These are phyloP conservation scores for Ceratobasidium sp. DNA, from an alignment of 1,284 basidiomycete genomes.

Conservation along the genomic window DNA sequence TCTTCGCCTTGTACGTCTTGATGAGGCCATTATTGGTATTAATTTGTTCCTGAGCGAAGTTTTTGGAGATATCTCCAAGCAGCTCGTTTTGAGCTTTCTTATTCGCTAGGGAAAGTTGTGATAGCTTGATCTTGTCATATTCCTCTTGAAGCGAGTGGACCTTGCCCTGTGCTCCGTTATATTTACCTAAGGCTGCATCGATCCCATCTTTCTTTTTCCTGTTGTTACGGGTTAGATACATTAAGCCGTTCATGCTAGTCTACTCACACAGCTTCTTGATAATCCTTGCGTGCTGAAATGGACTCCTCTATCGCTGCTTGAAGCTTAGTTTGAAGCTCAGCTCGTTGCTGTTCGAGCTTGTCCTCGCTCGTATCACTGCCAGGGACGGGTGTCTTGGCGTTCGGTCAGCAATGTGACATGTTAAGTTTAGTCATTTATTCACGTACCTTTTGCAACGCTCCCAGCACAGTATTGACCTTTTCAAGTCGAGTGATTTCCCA, in stretches of 20 bases:
- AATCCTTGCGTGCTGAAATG: neutral
- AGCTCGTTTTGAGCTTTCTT: neutral
- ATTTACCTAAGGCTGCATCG: neutral
- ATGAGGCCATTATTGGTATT: neutral
- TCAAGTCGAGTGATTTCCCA: constrained; percentile 12
- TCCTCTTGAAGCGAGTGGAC: neutral
- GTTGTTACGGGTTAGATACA: neutral
- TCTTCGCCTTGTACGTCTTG: neutral
- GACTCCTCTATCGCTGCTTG: neutral
- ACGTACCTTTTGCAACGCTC: neutral
- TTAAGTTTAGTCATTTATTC: neutral
- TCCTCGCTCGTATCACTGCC: neutral
- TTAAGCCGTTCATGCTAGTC: neutral
- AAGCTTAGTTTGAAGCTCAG: neutral
- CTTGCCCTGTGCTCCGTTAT: neutral
- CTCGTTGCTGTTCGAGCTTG: neutral
- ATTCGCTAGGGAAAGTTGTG: neutral
- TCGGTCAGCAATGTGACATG: neutral
- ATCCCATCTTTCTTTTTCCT: neutral
- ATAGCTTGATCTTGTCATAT: neutral
- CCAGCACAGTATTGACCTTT: neutral
- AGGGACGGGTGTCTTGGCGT: neutral
- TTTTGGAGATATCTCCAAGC: neutral
- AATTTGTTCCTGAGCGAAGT: neutral
- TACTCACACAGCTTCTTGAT: constrained; percentile 3